Evolutionary conservation across 2,329 filamentous ascomycete species (phyloP).

Genomic region (Magnaporthiopsis poae): DNA sequence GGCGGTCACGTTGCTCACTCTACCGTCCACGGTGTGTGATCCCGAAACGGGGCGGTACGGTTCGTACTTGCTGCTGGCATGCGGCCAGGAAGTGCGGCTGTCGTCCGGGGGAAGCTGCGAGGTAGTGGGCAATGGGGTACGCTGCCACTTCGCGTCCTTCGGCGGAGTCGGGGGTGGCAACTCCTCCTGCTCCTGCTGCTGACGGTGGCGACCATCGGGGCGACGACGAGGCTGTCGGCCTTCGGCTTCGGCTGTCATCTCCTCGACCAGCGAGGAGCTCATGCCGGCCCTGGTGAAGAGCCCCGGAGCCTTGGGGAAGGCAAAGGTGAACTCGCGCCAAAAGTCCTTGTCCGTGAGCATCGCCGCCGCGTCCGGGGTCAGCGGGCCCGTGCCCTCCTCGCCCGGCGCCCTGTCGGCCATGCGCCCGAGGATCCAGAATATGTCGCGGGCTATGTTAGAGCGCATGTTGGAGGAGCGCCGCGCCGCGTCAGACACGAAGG

Average conservation of each 20-base stretch:
- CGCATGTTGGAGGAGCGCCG: slow-evolving; percentile 2
- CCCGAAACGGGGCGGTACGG: too few species aligned
- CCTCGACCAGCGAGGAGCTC: background rate
- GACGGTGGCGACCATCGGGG: too few species aligned
- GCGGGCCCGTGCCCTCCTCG: slow-evolving; percentile 13
- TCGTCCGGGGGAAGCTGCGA: too few species aligned
- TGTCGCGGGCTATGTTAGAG: slow-evolving; percentile 19
- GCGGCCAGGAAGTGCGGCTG: too few species aligned
- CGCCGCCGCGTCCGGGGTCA: slow-evolving; percentile 11
- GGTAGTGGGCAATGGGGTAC: too few species aligned
- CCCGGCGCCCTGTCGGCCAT: slow-evolving; percentile 16
- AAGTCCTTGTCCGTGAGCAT: slow-evolving; percentile 14
- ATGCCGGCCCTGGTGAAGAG: slow-evolving; percentile 22
- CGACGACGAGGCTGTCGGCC: too few species aligned
- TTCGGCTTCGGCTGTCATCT: background rate
- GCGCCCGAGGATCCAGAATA: slow-evolving; percentile 26
- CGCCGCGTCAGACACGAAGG: slow-evolving; percentile 17
- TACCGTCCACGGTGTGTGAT: too few species aligned
- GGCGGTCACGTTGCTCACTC: too few species aligned
- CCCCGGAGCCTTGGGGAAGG: slow-evolving; percentile 17
- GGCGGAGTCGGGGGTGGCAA: too few species aligned
- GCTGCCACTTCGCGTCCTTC: background rate
- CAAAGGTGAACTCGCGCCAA: slow-evolving; percentile 15
- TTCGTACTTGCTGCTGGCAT: too few species aligned
- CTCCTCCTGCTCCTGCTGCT: too few species aligned